phyloP scores from a whole-genome alignment of 2,329 filamentous ascomycete genomes.

The Penicillium sp. region DNA sequence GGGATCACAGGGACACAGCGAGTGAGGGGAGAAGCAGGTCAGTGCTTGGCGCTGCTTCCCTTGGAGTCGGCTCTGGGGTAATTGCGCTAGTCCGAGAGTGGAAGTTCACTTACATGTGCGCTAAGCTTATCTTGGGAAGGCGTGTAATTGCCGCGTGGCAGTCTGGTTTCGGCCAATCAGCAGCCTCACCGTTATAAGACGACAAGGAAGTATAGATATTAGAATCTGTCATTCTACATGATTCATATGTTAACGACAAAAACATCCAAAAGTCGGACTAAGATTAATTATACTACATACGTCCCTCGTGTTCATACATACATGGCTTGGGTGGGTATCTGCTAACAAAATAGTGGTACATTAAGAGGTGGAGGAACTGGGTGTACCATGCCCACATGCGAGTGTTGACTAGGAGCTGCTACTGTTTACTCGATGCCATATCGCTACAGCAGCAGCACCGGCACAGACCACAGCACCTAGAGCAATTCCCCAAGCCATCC shows the following conservation, averaged over 20 bases:
- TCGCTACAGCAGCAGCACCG: slow-evolving; percentile 55
- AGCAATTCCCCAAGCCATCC: slow-evolving; percentile 80
- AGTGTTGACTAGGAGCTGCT: slow-evolving; percentile 21
- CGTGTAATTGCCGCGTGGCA: background rate
- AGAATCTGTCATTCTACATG: no score
- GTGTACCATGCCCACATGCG: no score
- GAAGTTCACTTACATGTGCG: background rate
- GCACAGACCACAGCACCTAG: slow-evolving; percentile 66
- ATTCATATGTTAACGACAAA: no score
- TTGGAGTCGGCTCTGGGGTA: background rate
- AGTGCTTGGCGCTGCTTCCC: background rate
- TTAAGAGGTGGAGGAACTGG: background rate
- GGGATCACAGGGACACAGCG: background rate
- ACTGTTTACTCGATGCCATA: slow-evolving; percentile 53
- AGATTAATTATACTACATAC: background rate
- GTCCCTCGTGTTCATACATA: background rate
- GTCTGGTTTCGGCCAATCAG: slow-evolving; percentile 1
- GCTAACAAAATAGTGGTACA: slow-evolving; percentile 1
- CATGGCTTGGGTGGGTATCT: background rate
- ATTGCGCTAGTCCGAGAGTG: background rate
- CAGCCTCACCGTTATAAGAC: background rate
- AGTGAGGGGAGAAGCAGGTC: background rate
- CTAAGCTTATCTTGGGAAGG: background rate
- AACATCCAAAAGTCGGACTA: no score
- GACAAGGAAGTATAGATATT: no score